Evolutionary conservation across 2,329 filamentous ascomycete genomes (phyloP).

Genomic region (Talaromyces sp.): DNA sequence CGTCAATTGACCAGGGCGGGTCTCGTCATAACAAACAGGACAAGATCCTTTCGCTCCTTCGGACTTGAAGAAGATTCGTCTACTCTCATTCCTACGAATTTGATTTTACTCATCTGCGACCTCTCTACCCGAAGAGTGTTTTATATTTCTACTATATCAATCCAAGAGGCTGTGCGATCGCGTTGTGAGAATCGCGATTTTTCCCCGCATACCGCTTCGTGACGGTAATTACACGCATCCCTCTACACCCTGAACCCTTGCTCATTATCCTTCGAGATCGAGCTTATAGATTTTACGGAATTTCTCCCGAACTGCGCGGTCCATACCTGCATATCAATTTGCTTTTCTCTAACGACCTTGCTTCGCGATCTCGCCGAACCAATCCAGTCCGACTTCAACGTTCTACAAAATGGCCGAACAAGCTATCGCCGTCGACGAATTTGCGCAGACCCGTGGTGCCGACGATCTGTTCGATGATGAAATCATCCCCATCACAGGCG

Average conservation of each 20-base stretch:
- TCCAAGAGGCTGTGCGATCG: not conserved
- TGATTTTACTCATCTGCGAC: no score
- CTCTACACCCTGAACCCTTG: not conserved
- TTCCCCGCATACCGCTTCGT: slow-evolving; percentile 1
- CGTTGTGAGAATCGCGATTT: not conserved
- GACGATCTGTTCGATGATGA: slow-evolving; percentile 53
- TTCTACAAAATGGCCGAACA: slow-evolving; percentile 13
- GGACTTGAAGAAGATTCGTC: not conserved
- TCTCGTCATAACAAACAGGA: not conserved
- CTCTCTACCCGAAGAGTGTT: no score
- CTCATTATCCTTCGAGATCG: not conserved
- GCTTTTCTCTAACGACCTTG: not conserved
- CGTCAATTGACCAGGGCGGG: not conserved
- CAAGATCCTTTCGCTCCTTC: not conserved
- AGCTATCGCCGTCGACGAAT: slow-evolving; percentile 41
- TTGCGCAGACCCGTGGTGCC: slow-evolving; percentile 49
- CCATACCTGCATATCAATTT: not conserved
- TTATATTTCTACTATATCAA: no score
- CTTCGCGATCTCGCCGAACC: not conserved
- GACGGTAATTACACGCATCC: not conserved
- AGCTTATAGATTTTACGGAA: not conserved
- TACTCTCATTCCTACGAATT: no score
- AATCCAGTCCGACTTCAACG: not conserved
- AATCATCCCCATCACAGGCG: slow-evolving; percentile 44
- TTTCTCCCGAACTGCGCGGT: not conserved